Evolutionary conservation across 352 stramenopile genomes (phyloP), one percentile per base, ranked within the genome.

Genomic region (Thraustochytrium sp.): DNA sequence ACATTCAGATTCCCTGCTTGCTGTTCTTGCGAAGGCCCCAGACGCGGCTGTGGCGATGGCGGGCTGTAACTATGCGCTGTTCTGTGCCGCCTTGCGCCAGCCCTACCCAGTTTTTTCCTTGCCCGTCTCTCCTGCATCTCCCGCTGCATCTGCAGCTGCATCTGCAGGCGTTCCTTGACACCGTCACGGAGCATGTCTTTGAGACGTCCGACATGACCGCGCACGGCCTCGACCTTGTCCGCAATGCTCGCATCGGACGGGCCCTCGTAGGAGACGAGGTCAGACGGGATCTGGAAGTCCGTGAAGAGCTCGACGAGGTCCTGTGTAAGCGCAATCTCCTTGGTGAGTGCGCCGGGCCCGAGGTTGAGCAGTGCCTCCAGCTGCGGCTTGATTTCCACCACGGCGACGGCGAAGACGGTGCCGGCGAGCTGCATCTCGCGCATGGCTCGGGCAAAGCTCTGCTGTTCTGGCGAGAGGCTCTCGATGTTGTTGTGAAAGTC

Each of bases 401-500:
- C 76, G 82, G 85, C 88, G 18, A 92, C 54, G 0, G 85, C 90
- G 85, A 93, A 92, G 4, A 93, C 84, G 11, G 87, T 90, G 2
- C 87, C 89, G 34, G 85, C 82, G 0, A 94, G 76, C 76, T 94
- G 89, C 89, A 92, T 92, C n/a, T n/a, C n/a, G 56, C 90, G 85
- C 82, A 88, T 92, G 2, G 90, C 83, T 38, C 88, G 65, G 16
- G 88, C 89, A 87, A 94, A 94, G 29, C 68, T 76, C 62, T 92
- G 89, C 80, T 94, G 90, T 61, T 93, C 90, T 48, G 89, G 89
- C 29, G 89, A 92, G 13, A 94, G 82, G 4, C 87, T 91, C 56
- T 80, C 65, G n/a, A 94, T 90, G n/a, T 89, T 88, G 86, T 94
- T 90, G 44, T 90, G 90, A 83, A 94, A 94, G 54, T 92, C 89